Base-by-base conservation (phyloP, 1,284 basidiomycete species). In the Leccinum subfulvum region DNA sequence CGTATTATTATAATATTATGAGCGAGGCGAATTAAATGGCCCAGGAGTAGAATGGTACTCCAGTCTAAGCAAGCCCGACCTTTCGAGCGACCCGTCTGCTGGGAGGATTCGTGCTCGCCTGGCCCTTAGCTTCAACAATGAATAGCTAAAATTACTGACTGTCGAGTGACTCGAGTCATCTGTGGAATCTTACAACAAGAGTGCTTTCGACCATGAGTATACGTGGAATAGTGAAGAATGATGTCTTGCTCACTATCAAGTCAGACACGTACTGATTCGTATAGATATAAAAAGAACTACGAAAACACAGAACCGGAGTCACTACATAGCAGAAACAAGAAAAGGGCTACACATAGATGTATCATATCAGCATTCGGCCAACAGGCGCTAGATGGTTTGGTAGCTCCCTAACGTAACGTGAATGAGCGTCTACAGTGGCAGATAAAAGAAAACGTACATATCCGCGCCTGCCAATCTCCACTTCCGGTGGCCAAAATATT, bases 401-500 rank as follows among this genome's bases (percentile, higher is more conserved):
- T 73, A 73, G 61, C 69, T 73, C 71, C 71, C 71, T 74, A 62
- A 59, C 11, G 59, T 41, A 21, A 56, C 44, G 23, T 30, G 11
- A 62, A 44, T 68, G 51, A 67, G 56, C n/a, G 37, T 61, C 9
- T 47, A 56, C 7, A 23, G 37, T 4, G 14, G 18, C 44, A 49
- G 7, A 9, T 4, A 23, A 35, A 35, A 30, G 59, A 35, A 65
- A 59, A 81, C 82, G 63, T 67, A 92, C 92, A 93, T 78, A 94
- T 89, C 71, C 89, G 81, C 28, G 90, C 90, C 71, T 87, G 86
- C 80, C 89, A 91, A 76, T 97, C 94, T 13, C 94, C 94, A 74
- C 89, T 91, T 23, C 94, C 94, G 5, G 92, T 94, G 3, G 92
- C 94, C 51, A 96, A 79, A 56, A 91, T 79, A 53, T 86, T 87